phyloP scores from a whole-genome alignment of 2,329 filamentous ascomycete genomes.

The Verticillium nonalfalfae region DNA sequence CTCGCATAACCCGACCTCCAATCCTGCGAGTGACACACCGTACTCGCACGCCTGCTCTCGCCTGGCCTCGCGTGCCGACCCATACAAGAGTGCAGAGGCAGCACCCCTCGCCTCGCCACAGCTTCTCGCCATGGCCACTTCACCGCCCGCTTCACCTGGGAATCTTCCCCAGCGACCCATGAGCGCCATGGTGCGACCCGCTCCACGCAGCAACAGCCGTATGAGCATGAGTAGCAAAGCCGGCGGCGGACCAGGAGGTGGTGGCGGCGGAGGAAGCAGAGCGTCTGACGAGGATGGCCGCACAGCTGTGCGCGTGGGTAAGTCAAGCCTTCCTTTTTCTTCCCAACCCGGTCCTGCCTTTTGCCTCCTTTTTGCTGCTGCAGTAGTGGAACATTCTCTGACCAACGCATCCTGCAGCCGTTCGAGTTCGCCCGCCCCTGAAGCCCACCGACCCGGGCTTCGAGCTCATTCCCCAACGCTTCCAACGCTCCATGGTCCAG shows the following conservation, averaged over 20 bases:
- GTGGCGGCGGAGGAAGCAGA: constrained; percentile 66
- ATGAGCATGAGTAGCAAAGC: constrained; percentile 77
- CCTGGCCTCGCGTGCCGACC: background rate
- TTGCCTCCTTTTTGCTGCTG: background rate
- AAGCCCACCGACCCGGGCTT: constrained; percentile 80
- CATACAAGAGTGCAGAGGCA: constrained; percentile 1
- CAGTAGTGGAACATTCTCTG: constrained; percentile 6
- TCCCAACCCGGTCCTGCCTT: background rate
- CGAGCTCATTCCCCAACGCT: constrained; percentile 92
- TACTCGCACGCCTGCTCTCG: background rate
- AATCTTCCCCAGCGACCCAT: constrained; percentile 60
- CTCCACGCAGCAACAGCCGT: constrained; percentile 71
- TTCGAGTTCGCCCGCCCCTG: constrained; percentile 85
- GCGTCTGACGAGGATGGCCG: constrained; percentile 85
- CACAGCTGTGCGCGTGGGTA: constrained; percentile 95
- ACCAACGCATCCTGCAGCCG: constrained; percentile 48
- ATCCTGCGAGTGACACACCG: background rate
- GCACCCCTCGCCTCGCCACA: constrained; percentile 8
- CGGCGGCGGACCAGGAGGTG: constrained; percentile 61
- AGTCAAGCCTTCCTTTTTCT: constrained; percentile 31
- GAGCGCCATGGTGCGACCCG: constrained; percentile 73
- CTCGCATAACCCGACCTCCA: constrained; percentile 4
- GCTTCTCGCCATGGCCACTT: constrained; percentile 51
- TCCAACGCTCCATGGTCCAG: constrained; percentile 88
- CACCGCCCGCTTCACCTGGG: constrained; percentile 62